A percentile compares a stretch with the other conserved stretches of the same genome.
Evolutionary conservation across 2,329 filamentous ascomycete species (phyloP).

Genomic region (Aspergillus glaucus): DNA sequence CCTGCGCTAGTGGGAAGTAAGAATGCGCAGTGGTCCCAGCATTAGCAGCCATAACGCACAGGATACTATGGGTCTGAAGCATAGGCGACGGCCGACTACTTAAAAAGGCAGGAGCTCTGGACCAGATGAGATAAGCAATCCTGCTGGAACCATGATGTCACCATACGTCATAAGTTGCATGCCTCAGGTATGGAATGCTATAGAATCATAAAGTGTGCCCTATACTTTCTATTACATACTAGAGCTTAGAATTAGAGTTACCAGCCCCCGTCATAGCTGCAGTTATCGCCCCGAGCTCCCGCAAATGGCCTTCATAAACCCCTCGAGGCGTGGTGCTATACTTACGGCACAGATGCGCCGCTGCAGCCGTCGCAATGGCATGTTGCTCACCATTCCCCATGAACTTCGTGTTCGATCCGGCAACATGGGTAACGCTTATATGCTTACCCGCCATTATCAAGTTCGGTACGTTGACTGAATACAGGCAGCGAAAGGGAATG

Average conservation of each 20-base stretch:
- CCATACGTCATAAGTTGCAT: no score
- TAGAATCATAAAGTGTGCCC: no score
- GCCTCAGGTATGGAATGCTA: no score
- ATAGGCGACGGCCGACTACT: no score
- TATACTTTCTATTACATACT: no score
- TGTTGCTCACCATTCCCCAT: background rate
- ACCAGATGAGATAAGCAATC: no score
- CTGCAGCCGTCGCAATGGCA: background rate
- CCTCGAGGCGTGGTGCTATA: background rate
- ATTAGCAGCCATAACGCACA: background rate
- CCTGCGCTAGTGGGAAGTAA: constrained; percentile 10
- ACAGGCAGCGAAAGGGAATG: background rate
- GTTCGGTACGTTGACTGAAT: background rate
- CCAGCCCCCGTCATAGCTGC: background rate
- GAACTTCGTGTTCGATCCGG: background rate
- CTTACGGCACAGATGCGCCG: background rate
- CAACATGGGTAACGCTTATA: background rate
- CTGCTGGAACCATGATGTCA: no score
- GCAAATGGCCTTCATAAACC: background rate
- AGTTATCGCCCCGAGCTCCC: background rate
- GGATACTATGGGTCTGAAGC: no score
- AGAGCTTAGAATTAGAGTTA: background rate
- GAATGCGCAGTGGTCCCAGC: background rate
- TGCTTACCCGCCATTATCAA: background rate
- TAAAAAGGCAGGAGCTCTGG: no score